These are phyloP conservation scores for Epichloe coenophiala DNA, from an alignment of 2,329 filamentous ascomycete species.

Conservation along the genomic window DNA sequence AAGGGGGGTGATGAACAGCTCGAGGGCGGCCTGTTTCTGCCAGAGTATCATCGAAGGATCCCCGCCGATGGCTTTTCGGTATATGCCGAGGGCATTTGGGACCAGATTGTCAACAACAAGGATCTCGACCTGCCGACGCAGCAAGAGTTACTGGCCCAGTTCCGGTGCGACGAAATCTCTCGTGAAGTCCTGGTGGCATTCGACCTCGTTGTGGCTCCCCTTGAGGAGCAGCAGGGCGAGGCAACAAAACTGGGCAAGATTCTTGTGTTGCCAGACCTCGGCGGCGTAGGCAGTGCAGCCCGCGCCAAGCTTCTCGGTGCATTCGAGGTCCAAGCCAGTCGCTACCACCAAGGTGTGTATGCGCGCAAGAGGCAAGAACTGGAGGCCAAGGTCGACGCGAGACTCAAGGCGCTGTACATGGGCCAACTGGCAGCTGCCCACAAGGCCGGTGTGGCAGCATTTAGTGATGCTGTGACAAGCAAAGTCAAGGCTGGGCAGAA, in stretches of 20 bases:
- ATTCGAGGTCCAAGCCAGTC: slow-evolving; percentile 83
- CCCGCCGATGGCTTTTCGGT: slow-evolving; percentile 93
- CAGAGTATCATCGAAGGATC: slow-evolving; percentile 91
- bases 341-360: slow-evolving; percentile 96
- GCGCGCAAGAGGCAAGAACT: slow-evolving; percentile 73
- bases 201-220: slow-evolving; percentile 64
- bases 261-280: slow-evolving; percentile 61
- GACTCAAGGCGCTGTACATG: slow-evolving; percentile 76
- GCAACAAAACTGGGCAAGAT: slow-evolving; percentile 59
- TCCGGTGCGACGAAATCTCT: slow-evolving; percentile 92
- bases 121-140: slow-evolving; percentile 93
- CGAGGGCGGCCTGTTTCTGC: slow-evolving; percentile 71
- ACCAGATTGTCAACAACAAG: slow-evolving; percentile 98
- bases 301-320: slow-evolving; percentile 60
- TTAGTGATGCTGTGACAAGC: slow-evolving; percentile 71
- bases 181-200: slow-evolving; percentile 77
- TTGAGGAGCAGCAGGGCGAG: slow-evolving; percentile 77
- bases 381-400: slow-evolving; percentile 72
- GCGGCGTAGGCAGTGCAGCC: slow-evolving; percentile 56
- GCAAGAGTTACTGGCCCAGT: slow-evolving; percentile 91
- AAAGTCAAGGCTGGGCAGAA: slow-evolving; percentile 90
- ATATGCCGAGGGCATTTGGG: slow-evolving; percentile 91
- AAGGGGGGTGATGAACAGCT: slow-evolving; percentile 60
- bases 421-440: slow-evolving; percentile 82
- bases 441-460: slow-evolving; percentile 71